A percentile compares a stretch with the other conserved stretches of the same genome.
phyloP scores from a whole-genome alignment of 495 filamentous ascomycete species.

The Achaetomiella virescens region DNA sequence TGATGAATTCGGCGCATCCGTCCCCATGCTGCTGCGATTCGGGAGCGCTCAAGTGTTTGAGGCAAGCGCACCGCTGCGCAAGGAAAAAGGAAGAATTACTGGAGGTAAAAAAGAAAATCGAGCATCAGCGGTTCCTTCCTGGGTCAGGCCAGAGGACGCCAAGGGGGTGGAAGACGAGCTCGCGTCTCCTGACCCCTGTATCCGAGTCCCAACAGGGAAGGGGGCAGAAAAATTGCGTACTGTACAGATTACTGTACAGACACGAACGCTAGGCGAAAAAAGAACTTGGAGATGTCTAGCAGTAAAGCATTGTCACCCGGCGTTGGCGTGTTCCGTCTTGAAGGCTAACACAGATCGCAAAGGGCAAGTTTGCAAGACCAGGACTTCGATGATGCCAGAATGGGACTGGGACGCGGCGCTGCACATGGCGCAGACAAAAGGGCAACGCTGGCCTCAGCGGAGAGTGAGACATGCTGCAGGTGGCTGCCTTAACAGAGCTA shows the following conservation, averaged over 20 bases:
- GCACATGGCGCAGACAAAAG: slow-evolving; percentile 11
- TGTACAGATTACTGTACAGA: slow-evolving; percentile 12
- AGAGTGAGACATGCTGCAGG: neutral
- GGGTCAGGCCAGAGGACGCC: neutral
- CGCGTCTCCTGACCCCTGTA: slow-evolving; percentile 19
- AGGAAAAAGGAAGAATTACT: slow-evolving; percentile 30
- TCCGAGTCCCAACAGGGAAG: neutral
- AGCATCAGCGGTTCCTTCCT: slow-evolving; percentile 13
- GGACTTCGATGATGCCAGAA: slow-evolving; percentile 1
- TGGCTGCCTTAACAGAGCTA: neutral
- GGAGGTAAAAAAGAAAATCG: slow-evolving; percentile 1
- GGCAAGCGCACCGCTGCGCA: slow-evolving; percentile 15
- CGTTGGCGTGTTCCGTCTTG: slow-evolving; percentile 1
- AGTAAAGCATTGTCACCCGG: slow-evolving; percentile 13
- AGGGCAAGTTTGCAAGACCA: slow-evolving; percentile 25
- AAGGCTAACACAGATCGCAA: slow-evolving; percentile 1
- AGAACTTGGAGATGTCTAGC: slow-evolving; percentile 7
- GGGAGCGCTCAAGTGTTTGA: slow-evolving; percentile 23
- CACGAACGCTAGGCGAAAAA: slow-evolving; percentile 8
- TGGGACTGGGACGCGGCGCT: slow-evolving; percentile 10
- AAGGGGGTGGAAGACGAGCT: slow-evolving; percentile 2
- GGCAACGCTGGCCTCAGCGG: slow-evolving; percentile 19
- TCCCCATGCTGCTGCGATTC: slow-evolving; percentile 35
- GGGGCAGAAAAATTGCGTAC: slow-evolving; percentile 10
- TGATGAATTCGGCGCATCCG: slow-evolving; percentile 38